Evolutionary conservation across 805 yeast species (phyloP).

Genomic region (Wickerhamia fluorescens): DNA sequence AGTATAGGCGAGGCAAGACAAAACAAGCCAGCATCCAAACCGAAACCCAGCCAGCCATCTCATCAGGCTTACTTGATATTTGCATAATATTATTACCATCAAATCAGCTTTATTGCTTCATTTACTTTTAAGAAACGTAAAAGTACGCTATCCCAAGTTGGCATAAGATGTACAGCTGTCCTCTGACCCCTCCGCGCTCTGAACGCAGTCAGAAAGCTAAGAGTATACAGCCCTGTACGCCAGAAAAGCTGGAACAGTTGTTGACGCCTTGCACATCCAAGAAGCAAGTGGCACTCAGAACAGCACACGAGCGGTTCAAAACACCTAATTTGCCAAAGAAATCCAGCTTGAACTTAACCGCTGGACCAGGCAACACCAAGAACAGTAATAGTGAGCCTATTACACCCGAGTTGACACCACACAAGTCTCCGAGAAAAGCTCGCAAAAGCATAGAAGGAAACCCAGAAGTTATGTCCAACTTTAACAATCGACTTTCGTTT

Average conservation of each 20-base stretch:
- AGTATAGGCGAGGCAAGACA: too few species aligned
- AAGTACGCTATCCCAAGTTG: too few species aligned
- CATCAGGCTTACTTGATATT: too few species aligned
- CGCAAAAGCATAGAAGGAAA: too few species aligned
- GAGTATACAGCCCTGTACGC: constrained; percentile 1
- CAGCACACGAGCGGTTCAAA: constrained; percentile 3
- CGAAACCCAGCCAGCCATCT: too few species aligned
- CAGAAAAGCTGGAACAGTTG: constrained; percentile 1
- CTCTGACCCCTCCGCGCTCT: constrained; percentile 3
- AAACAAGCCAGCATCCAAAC: too few species aligned
- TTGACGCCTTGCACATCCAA: constrained; percentile 2
- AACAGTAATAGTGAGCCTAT: too few species aligned
- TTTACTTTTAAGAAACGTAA: too few species aligned
- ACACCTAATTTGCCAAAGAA: constrained; percentile 1
- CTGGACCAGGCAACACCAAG: not conserved
- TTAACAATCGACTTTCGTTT: constrained; percentile 11
- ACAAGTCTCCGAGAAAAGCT: constrained; percentile 22
- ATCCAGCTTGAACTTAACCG: not conserved
- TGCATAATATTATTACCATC: too few species aligned
- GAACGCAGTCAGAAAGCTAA: not conserved
- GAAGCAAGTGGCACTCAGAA: constrained; percentile 1
- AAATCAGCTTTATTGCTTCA: too few species aligned
- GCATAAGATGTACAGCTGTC: constrained; percentile 2
- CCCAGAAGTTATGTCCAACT: constrained; percentile 2
- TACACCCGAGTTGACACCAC: constrained; percentile 30